Evolutionary conservation across 1,284 basidiomycete genomes (phyloP).

Genomic region (Boletus mariae): DNA sequence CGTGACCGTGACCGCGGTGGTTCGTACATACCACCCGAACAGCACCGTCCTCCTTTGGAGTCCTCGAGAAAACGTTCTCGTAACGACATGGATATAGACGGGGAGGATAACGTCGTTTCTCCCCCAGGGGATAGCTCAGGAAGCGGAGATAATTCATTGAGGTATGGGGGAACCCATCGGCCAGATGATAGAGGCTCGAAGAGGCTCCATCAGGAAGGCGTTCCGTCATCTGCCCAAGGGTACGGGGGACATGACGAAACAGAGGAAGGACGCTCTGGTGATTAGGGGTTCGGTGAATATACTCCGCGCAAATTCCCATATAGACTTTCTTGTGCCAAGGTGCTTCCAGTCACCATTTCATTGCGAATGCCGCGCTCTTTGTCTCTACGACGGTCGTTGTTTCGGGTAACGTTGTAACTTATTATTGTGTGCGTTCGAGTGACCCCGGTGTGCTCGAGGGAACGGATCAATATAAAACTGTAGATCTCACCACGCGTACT

Average conservation of each 20-base stretch:
- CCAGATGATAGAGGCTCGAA: constrained; percentile 52
- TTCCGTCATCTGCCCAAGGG: constrained; percentile 32
- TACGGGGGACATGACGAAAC: constrained; percentile 44
- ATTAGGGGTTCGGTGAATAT: constrained; percentile 30
- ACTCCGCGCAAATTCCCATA: constrained; percentile 26
- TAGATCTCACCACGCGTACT: constrained; percentile 25
- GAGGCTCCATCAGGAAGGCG: constrained; percentile 50
- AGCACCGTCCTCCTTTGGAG: constrained; percentile 30
- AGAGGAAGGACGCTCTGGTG: constrained; percentile 36
- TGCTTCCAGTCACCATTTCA: constrained; percentile 19
- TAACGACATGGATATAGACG: constrained; percentile 59
- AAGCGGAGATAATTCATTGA: constrained; percentile 31
- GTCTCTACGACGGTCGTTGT: constrained; percentile 18
- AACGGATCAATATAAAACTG: constrained; percentile 30
- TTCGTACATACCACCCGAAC: constrained; percentile 29
- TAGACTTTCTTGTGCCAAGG: constrained; percentile 36
- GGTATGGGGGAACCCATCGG: constrained; percentile 28
- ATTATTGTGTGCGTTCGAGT: constrained; percentile 14
- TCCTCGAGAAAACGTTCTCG: constrained; percentile 52
- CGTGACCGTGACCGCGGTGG: constrained; percentile 28
- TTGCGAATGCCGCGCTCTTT: constrained; percentile 16
- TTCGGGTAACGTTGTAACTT: constrained; percentile 23
- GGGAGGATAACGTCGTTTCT: constrained; percentile 43
- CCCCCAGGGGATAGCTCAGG: constrained; percentile 31
- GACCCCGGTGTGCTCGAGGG: constrained; percentile 9